These are phyloP conservation scores for Hibiscus syriacus DNA, from an alignment of 345 rosid genomes.

Conservation along the genomic window DNA sequence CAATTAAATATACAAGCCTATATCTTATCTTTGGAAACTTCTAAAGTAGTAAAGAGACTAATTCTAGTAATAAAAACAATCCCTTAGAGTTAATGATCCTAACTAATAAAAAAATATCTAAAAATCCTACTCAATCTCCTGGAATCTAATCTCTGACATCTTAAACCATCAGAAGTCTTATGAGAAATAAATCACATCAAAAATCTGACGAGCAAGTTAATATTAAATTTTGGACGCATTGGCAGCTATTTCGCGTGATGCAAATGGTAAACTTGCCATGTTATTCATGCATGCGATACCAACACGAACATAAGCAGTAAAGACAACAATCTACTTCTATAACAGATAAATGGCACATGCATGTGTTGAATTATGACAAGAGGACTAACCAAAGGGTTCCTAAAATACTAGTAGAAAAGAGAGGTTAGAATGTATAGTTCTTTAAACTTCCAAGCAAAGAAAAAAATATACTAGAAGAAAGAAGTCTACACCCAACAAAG, in stretches of 20 bases:
- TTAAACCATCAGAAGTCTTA: neutral
- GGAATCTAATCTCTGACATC: no score
- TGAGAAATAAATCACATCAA: neutral
- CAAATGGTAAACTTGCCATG: neutral
- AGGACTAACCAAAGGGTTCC: slow-evolving; percentile 15
- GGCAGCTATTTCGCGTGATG: neutral
- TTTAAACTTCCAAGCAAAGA: slow-evolving; percentile 22
- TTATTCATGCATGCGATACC: neutral
- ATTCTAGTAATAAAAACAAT: no score
- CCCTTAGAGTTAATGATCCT: no score
- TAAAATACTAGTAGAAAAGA: slow-evolving; percentile 24
- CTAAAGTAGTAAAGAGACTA: no score
- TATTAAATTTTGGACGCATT: neutral
- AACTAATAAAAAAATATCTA: no score
- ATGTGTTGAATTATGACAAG: slow-evolving; percentile 6
- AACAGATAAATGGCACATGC: slow-evolving; percentile 5
- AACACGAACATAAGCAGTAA: neutral
- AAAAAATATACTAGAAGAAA: slow-evolving; percentile 29
- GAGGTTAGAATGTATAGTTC: slow-evolving; percentile 38
- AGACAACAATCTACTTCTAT: slow-evolving; percentile 7
- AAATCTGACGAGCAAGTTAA: neutral
- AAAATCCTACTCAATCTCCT: no score
- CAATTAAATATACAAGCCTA: no score
- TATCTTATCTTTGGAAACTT: no score
- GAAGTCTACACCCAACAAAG: slow-evolving; percentile 37